Evolutionary conservation across 75 land plant genomes (phyloP), one percentile per base, ranked within the genome.

Genomic region (Selaginella moellendorffii): DNA sequence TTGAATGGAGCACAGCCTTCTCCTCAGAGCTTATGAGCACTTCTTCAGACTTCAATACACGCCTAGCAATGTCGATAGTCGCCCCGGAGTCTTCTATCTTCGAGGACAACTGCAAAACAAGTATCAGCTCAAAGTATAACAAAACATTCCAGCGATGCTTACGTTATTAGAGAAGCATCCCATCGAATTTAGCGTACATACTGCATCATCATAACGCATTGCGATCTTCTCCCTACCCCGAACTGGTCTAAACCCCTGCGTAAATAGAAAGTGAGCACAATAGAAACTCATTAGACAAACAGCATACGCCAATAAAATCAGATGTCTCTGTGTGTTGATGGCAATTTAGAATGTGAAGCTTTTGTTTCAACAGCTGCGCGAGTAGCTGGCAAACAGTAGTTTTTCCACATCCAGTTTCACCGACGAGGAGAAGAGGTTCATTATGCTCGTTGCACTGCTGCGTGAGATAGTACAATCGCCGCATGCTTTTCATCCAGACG

Each of bases 331-430:
- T 36, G 46, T 36, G 46, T 36, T 82, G 88, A 67, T 95, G 99
- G 65, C 99, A 95, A 70, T 95, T 95, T 61, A 95, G 66, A 31
- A 81, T 86, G 54, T 86, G 97, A 61, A 95, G 67, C 58, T 75
- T 64, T 21, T 65, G 75, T 1, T 70, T 66, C 66, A 77, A 54
- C 18, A 69, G 27, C 51, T 56, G 21, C 67, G 97, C 76, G 58
- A 95, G 76, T 27, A 95, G 63, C 65, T 95, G 97, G 63, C 97
- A 90, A 8, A 90, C 79, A 30, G 87, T 86, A 20, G 99, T 95
- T 70, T 95, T 95, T 30, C 99, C 97, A 58, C 85, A 84, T 29
- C 99, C 99, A 68, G 99, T 95, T 77, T 95, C 99, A 64, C 99
- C 99, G 62, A 95, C 84, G 67, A 95, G 84, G 24, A 95, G 87